Evolutionary conservation across 106 monocot genomes (phyloP), one percentile per base, ranked within the genome.

Genomic region (Dendrobium nobile): DNA sequence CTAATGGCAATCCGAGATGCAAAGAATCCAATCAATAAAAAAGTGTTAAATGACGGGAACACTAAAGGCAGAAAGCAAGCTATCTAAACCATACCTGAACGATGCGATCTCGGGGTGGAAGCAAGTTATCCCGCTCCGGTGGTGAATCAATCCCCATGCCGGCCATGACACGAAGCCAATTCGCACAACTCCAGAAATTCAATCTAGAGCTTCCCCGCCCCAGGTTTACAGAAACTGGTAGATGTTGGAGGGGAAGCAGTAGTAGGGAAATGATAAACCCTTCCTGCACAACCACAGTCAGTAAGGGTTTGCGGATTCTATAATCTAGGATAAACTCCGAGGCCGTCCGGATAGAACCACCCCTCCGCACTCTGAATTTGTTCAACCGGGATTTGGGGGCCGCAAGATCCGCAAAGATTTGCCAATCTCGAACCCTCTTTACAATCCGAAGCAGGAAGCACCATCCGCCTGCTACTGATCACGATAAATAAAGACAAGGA

Each of bases 61-160:
- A n/a, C 79, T 67, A 67, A 26, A 44, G 2, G 2, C 80, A 41
- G 2, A 20, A 6, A 40, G 47, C 20, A 79, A 26, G 42, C 16
- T 19, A 73, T 73, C 1, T 68, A 40, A 72, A 80, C 22, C 56
- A 19, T 44, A 75, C 93, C 87, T 90, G 88, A 19, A 88, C 24
- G 77, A 90, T 87, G 16, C 72, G 78, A 47, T 87, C 81, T 4
- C 84, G 77, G 13, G 88, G 90, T 10, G 82, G 82, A 41, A 81
- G 43, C 54, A 75, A 20, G 37, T 40, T 6, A 16, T 28, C 47
- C n/a, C 55, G 82, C 83, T 37, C 80, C n/a, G 80, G 77, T 51
- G 86, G 77, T 15, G 86, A 82, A 83, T 90, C 90, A 54, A 88
- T 41, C 77, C 90, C 92, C 89, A 91, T 91, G 17, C 91, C 88